A percentile compares a stretch with the other conserved stretches of the same genome.
Conservation (phyloP, 179 eudicot species). For the Camellia oleifera region DNA sequence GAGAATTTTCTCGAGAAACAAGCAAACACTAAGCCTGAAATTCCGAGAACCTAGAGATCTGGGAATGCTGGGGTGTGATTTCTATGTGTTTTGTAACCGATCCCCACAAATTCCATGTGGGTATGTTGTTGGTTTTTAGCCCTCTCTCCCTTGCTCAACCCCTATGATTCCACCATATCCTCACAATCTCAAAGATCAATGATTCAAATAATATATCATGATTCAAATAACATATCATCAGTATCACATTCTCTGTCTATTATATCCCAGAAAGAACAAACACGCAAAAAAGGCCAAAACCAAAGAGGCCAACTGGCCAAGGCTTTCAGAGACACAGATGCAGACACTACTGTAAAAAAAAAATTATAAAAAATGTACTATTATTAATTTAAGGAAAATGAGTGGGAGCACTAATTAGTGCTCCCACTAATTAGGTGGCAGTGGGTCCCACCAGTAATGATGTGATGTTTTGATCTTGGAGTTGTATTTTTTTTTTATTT, state of each 20-base stretch:
- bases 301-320: conserved; percentile 30
- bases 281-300: conserved; percentile 37
- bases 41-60: conserved; percentile 33
- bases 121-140: not conserved
- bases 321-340: conserved; percentile 24
- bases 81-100: conserved; percentile 2
- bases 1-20: conserved; percentile 26
- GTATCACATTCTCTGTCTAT: conserved; percentile 5
- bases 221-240: too few relatives aligned
- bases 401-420: too few relatives aligned
- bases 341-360: conserved; percentile 18
- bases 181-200: not conserved
- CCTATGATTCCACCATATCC: not conserved
- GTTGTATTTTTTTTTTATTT: too few relatives aligned
- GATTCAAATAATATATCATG: too few relatives aligned
- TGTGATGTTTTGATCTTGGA: too few relatives aligned
- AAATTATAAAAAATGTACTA: not conserved
- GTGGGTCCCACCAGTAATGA: too few relatives aligned
- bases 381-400: too few relatives aligned
- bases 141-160: not conserved
- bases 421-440: too few relatives aligned
- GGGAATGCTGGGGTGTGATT: conserved; percentile 22
- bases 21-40: conserved; percentile 16
- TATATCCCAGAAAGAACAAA: conserved; percentile 42
- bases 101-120: conserved; percentile 24